phyloP scores from a whole-genome alignment of 495 filamentous ascomycete species.

The Penicillium paradoxum region DNA sequence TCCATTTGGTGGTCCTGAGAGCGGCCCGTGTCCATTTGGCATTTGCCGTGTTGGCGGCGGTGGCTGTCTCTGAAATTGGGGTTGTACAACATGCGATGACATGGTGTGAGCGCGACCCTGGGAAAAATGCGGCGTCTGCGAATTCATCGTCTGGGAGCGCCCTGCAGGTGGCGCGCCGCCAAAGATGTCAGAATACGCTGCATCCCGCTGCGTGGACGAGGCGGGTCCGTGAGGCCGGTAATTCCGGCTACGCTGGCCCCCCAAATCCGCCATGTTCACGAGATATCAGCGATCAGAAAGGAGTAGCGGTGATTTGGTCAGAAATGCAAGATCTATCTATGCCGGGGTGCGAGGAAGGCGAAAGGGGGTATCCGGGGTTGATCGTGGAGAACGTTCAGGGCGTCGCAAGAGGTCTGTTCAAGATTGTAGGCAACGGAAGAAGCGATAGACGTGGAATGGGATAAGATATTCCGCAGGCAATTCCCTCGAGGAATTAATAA shows the following conservation, averaged over 20 bases:
- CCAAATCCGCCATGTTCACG: slow-evolving; percentile 75
- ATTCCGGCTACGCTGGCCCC: slow-evolving; percentile 65
- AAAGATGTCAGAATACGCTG: slow-evolving; percentile 95
- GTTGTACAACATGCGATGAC: slow-evolving; percentile 58
- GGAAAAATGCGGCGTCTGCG: slow-evolving; percentile 53
- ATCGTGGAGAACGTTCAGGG: slow-evolving; percentile 39
- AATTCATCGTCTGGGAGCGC: slow-evolving; percentile 81
- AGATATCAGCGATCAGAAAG: slow-evolving; percentile 2
- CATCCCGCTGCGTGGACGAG: slow-evolving; percentile 78
- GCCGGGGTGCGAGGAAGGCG: slow-evolving; percentile 6
- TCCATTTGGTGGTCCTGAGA: slow-evolving; percentile 35
- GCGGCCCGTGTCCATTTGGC: slow-evolving; percentile 46
- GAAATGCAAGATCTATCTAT: slow-evolving; percentile 3
- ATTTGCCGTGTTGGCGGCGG: slow-evolving; percentile 59
- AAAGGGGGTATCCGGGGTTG: slow-evolving; percentile 30
- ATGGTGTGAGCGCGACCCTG: slow-evolving; percentile 81
- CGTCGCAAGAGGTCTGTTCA: slow-evolving; percentile 36
- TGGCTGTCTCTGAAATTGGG: slow-evolving; percentile 41
- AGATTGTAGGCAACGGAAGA: slow-evolving; percentile 33
- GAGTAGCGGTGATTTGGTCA: neutral
- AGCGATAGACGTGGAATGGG: slow-evolving; percentile 13
- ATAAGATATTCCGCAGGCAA: slow-evolving; percentile 13
- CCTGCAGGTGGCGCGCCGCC: slow-evolving; percentile 81
- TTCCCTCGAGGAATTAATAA: slow-evolving; percentile 14
- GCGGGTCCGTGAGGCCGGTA: slow-evolving; percentile 65